A percentile compares a stretch with the other conserved stretches of the same genome.
Evolutionary conservation across 208 protist genomes (phyloP).

Genomic region (Trypanosoma platydactyli): DNA sequence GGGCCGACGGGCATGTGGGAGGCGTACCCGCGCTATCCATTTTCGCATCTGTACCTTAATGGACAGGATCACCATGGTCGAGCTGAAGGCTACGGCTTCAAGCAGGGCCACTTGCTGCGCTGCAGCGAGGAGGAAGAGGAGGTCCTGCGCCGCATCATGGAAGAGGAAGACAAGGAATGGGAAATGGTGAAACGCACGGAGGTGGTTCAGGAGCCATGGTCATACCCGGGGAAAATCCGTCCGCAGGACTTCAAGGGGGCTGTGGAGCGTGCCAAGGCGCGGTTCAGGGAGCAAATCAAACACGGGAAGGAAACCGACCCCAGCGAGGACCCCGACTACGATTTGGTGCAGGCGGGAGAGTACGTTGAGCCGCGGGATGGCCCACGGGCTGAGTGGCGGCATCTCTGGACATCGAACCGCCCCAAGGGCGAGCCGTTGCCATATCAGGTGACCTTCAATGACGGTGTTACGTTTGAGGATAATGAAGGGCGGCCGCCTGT

Average conservation of each 20-base stretch:
- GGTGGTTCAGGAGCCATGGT: slow-evolving; percentile 90
- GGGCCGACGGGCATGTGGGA: slow-evolving; percentile 87
- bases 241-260: slow-evolving; percentile 82
- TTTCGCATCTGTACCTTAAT: slow-evolving; percentile 79
- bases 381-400: slow-evolving; percentile 85
- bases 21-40: slow-evolving; percentile 88
- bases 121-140: slow-evolving; percentile 87
- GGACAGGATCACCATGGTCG: slow-evolving; percentile 77
- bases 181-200: slow-evolving; percentile 91
- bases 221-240: slow-evolving; percentile 88
- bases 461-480: slow-evolving; percentile 86
- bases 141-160: slow-evolving; percentile 89
- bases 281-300: slow-evolving; percentile 79
- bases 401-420: slow-evolving; percentile 86
- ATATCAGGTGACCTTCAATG: slow-evolving; percentile 89
- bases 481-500: slow-evolving; percentile 80
- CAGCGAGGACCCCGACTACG: slow-evolving; percentile 86
- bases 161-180: slow-evolving; percentile 91
- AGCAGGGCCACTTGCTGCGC: slow-evolving; percentile 86
- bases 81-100: slow-evolving; percentile 87
- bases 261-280: slow-evolving; percentile 85
- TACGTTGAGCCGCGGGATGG: slow-evolving; percentile 89
- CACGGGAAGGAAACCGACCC: slow-evolving; percentile 86
- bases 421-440: slow-evolving; percentile 50
- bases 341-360: slow-evolving; percentile 85